A percentile compares a stretch with the other conserved stretches of the same genome.
Evolutionary conservation across 768 basidiomycete genomes (phyloP).

Genomic region (Steccherinum ochraceum): DNA sequence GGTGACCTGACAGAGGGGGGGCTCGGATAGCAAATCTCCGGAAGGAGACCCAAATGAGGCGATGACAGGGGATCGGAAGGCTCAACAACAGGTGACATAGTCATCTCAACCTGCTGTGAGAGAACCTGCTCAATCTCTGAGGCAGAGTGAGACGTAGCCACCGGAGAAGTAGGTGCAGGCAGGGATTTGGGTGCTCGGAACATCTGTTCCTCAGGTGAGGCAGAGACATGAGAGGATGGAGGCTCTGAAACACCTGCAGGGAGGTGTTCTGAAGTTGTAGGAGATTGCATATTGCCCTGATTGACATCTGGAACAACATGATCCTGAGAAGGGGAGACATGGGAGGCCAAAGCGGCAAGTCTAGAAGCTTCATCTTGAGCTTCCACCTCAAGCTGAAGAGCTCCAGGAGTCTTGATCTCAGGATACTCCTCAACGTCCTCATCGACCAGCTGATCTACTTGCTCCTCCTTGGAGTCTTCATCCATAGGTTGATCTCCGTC

Average conservation of each 20-base stretch:
- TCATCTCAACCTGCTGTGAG: not conserved
- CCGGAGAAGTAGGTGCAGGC: not conserved
- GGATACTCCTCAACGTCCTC: conserved; percentile 1
- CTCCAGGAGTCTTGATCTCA: conserved; percentile 8
- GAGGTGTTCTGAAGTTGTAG: too few relatives aligned
- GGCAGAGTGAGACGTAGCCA: not conserved
- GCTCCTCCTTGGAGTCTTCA: not conserved
- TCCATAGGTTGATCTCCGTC: not conserved
- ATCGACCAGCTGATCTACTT: not conserved
- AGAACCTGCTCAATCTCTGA: not conserved
- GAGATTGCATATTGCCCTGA: too few relatives aligned
- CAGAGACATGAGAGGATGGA: not conserved
- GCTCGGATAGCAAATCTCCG: too few relatives aligned
- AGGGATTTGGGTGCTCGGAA: not conserved
- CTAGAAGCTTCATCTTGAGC: conserved; percentile 1
- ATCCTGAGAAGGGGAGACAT: not conserved
- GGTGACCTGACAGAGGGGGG: too few relatives aligned
- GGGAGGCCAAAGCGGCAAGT: not conserved
- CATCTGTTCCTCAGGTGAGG: not conserved
- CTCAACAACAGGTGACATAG: not conserved
- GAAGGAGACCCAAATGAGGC: too few relatives aligned
- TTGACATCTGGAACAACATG: too few relatives aligned
- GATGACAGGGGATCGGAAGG: too few relatives aligned
- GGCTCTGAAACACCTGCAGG: not conserved
- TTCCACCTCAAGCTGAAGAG: conserved; percentile 1